Evolutionary conservation across 2,329 filamentous ascomycete species (phyloP), one percentile per base, ranked within the genome.

Genomic region (Pseudopyricularia javanii): DNA sequence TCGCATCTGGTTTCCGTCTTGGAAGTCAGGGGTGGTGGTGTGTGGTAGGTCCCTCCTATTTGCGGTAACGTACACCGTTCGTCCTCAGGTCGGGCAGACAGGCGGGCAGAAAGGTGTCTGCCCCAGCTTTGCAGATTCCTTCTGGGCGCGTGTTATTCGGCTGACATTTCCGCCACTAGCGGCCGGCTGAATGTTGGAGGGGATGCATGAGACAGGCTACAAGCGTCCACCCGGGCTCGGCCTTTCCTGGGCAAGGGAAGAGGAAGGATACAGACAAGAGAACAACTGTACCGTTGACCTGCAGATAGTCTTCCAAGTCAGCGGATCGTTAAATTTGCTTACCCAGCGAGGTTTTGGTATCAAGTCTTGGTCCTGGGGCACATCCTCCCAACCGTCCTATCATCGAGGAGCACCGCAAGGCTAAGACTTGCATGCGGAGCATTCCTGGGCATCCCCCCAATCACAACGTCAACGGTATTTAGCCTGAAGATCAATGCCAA

Each of bases 381-480:
- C 3, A 24, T 12, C 14, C 22, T 45, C 9, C 24, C 22, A 45
- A 14, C 17, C 20, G 11, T 35, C 40, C 40, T 45, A 45, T 45
- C 40, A 45, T 20, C 17, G 22, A 20, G 7, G 5, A 9, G 48
- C 26, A 37, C 6, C 8, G 49, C 49, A 24, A 50, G 49, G 49
- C 49, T 50, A 50, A 50, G 49, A 50, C 12, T 50, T 50, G 32
- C 24, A 30, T 50, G 34, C 49, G 49, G 49, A 37, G 49, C 49
- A 15, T 45, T 14, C 11, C 32, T n/a, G 5, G 2, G 32, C 4
- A 8, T 9, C 11, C 4, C 17, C 15, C 33, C 49, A 50, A 50
- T 50, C 9, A 30, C n/a, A 32, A 26, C 28, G 33, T 35, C 20
- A 9, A 22, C 7, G 22, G 15, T 30, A 37, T 37, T 50, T 50